Evolutionary conservation across 2,329 filamentous ascomycete genomes (phyloP), one percentile per base, ranked within the genome.

Genomic region (Ophiostoma ulmi): DNA sequence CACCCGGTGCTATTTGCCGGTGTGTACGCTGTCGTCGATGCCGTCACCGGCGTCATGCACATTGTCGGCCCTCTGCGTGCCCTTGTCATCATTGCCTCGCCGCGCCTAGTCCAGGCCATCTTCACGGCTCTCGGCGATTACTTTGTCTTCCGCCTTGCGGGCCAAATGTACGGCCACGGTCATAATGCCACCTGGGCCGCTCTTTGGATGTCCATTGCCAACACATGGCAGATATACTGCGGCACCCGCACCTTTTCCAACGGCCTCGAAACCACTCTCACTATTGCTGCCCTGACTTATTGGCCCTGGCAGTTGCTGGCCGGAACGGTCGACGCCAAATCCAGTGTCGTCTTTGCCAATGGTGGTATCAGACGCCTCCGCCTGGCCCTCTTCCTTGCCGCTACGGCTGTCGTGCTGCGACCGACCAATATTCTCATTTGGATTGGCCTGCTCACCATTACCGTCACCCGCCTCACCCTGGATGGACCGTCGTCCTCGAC

Each of bases 161-260:
- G 86, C 74, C 88, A 84, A 73, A 82, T 94, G 35, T 95, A 93
- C 78, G 93, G 92, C 58, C 79, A 79, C 44, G 83, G 84, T 70
- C 90, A 85, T 77, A 83, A 85, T 75, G 84, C 86, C 65, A 85
- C 92, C 65, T 90, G 87, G 82, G 87, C 90, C 74, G 86, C 91
- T 89, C 83, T 97, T 65, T 84, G 86, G 72, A 85, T 95, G 80
- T 89, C 88, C 3, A 79, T 91, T 63, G 82, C 89, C 76, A 97
- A 89, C 79, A 92, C 95, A 7, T 99, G 95, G 93, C 93, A 97
- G 79, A 98, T 92, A 92, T 98, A 95, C 80, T 95, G 91, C 80
- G 95, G 93, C 1, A 94, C 93, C 0, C 87, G 95, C 66, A 97
- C 95, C 0, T 90, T 99, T 77, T 97, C 94, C 70, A 99, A 99